Conservation (phyloP, 2,329 filamentous ascomycete genomes). For the Monilinia laxa region DNA sequence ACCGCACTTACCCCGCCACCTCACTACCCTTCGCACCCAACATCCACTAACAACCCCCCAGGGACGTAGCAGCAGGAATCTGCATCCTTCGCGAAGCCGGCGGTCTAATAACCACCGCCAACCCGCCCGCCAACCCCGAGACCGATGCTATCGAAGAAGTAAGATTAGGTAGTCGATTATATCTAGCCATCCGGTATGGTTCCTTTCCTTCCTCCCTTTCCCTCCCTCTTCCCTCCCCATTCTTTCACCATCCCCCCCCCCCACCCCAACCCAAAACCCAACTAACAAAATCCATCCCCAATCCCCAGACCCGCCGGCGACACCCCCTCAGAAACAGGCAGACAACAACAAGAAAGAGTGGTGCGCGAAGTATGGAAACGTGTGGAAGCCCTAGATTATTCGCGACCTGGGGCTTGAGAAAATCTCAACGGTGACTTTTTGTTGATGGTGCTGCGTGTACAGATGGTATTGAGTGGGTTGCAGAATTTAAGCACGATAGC, state of each 20-base stretch:
- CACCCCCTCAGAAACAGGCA: conserved; percentile 59
- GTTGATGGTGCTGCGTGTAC: background rate
- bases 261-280: too few species aligned
- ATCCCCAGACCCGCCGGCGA: conserved; percentile 55
- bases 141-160: conserved; percentile 59
- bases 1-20: background rate
- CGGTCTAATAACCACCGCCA: conserved; percentile 71
- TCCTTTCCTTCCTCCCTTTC: too few species aligned
- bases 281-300: background rate
- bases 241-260: too few species aligned
- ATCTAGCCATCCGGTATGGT: conserved; percentile 62
- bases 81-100: conserved; percentile 72
- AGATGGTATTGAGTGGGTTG: too few species aligned
- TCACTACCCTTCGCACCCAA: background rate
- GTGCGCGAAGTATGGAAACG: conserved; percentile 72
- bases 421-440: too few species aligned
- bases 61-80: conserved; percentile 75
- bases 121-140: conserved; percentile 60
- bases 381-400: conserved; percentile 65
- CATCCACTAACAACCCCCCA: conserved; percentile 30
- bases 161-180: conserved; percentile 65
- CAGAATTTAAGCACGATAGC: too few species aligned
- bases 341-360: conserved; percentile 66
- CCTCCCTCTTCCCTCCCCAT: too few species aligned
- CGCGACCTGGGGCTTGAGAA: conserved; percentile 55